Evolutionary conservation across 768 basidiomycete genomes (phyloP).

Genomic region (Boletus eberwhitei): DNA sequence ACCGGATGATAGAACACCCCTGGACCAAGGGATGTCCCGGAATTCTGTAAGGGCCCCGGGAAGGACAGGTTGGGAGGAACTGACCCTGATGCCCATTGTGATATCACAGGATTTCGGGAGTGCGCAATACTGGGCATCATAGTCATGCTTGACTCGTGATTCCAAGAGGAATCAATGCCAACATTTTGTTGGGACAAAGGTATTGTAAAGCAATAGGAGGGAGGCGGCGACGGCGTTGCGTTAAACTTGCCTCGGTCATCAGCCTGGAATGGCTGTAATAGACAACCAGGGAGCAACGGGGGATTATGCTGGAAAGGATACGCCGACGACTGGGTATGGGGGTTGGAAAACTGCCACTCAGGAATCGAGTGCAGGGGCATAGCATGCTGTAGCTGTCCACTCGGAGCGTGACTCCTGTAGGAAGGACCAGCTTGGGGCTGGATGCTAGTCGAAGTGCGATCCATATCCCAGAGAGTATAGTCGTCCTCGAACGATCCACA

Average conservation of each 20-base stretch:
- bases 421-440: background rate
- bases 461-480: background rate
- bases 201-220: background rate
- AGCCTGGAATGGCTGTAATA: background rate
- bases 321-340: background rate
- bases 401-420: background rate
- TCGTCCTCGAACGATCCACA: background rate
- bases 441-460: background rate
- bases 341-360: conserved; percentile 6
- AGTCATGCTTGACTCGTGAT: background rate
- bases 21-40: background rate
- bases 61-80: background rate
- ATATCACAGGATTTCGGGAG: background rate
- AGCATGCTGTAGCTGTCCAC: conserved; percentile 1
- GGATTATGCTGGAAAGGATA: background rate
- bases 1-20: background rate
- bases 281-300: background rate
- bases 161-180: background rate
- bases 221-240: background rate
- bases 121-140: background rate
- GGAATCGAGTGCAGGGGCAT: background rate
- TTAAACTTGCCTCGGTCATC: conserved; percentile 1
- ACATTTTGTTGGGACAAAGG: conserved; percentile 1
- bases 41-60: background rate
- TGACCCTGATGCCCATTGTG: conserved; percentile 2